Conservation (phyloP, 768 basidiomycete species). For the Suillus paluster region DNA sequence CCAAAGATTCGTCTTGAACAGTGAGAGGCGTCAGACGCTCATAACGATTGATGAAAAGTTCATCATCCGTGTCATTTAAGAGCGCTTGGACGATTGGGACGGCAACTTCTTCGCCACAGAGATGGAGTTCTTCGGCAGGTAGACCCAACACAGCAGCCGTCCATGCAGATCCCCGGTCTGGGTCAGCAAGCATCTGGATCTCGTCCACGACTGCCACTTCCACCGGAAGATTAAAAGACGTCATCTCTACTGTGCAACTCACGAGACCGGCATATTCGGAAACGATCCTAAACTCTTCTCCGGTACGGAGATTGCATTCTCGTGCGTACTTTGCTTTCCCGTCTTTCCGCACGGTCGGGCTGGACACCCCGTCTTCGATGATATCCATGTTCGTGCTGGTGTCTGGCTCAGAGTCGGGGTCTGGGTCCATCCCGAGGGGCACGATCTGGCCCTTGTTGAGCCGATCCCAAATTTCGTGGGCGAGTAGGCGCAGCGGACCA, state of each 20-base stretch:
- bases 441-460: slow-evolving; percentile 90
- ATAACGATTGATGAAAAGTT: slow-evolving; percentile 80
- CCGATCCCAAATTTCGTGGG: slow-evolving; percentile 93
- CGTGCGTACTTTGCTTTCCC: slow-evolving; percentile 58
- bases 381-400: slow-evolving; percentile 39
- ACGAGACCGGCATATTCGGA: slow-evolving; percentile 55
- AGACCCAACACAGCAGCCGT: slow-evolving; percentile 78
- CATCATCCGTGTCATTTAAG: slow-evolving; percentile 80
- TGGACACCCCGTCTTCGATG: slow-evolving; percentile 23
- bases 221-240: slow-evolving; percentile 42
- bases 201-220: slow-evolving; percentile 96
- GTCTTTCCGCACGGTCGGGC: slow-evolving; percentile 33
- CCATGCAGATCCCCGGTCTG: slow-evolving; percentile 82
- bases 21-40: slow-evolving; percentile 85
- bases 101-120: slow-evolving; percentile 95
- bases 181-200: slow-evolving; percentile 93
- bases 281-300: slow-evolving; percentile 85
- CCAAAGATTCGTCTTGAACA: slow-evolving; percentile 66
- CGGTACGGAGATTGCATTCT: slow-evolving; percentile 86
- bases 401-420: slow-evolving; percentile 41
- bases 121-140: slow-evolving; percentile 81
- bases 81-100: slow-evolving; percentile 77
- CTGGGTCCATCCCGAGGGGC: slow-evolving; percentile 62
- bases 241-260: slow-evolving; percentile 97
- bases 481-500: slow-evolving; percentile 89